phyloP scores from a whole-genome alignment of 1,284 basidiomycete species.

The Cryptococcus sp. region DNA sequence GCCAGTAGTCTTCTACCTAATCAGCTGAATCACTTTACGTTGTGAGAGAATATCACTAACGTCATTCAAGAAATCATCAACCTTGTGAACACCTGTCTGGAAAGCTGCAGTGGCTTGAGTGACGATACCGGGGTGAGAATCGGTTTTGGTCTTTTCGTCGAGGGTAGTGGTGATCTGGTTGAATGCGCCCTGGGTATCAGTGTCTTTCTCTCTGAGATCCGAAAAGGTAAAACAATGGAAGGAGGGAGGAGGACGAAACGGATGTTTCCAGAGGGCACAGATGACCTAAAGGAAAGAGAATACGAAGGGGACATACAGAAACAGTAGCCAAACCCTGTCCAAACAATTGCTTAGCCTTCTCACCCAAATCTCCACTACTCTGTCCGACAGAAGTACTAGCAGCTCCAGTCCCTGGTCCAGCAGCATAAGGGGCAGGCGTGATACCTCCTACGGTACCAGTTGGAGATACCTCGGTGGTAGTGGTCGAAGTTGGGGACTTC shows the following conservation, averaged over 20 bases:
- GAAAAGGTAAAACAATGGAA: too few species aligned
- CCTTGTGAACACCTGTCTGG: conserved; percentile 30
- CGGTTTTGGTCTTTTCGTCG: conserved; percentile 39
- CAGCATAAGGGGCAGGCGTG: not conserved
- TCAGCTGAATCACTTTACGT: not conserved
- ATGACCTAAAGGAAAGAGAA: too few species aligned
- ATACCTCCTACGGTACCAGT: conserved; percentile 6
- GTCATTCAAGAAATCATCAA: conserved; percentile 24
- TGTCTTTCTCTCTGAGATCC: not conserved
- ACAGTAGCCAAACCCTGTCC: conserved; percentile 26
- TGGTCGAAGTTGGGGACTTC: conserved; percentile 5
- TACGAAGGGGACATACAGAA: conserved; percentile 18
- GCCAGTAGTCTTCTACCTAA: not conserved
- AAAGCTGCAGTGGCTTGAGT: conserved; percentile 36
- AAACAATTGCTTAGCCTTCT: conserved; percentile 33
- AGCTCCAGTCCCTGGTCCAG: not conserved
- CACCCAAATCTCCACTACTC: conserved; percentile 8
- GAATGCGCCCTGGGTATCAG: conserved; percentile 28
- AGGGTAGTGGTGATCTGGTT: conserved; percentile 36
- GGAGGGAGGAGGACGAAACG: too few species aligned
- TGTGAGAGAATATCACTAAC: conserved; percentile 8
- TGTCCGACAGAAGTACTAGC: not conserved
- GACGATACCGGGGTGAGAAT: conserved; percentile 42
- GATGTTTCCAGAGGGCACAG: too few species aligned
- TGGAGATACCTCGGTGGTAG: conserved; percentile 1